Conservation (phyloP, 2,329 filamentous ascomycete species). For the Blastomyces percursus region DNA sequence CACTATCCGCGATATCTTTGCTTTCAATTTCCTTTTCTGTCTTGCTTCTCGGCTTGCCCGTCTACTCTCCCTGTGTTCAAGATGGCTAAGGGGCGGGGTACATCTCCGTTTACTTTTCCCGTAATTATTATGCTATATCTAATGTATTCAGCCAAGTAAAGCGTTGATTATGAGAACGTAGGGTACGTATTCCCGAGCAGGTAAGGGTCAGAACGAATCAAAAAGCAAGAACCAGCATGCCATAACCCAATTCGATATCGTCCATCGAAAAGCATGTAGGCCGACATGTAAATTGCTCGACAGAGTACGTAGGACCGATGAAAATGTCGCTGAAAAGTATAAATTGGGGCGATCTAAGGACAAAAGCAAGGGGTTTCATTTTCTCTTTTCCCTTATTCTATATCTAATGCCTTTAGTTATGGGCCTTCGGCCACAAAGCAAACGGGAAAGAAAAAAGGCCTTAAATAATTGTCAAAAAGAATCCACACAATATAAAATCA, state of each 20-base stretch:
- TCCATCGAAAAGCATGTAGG: neutral
- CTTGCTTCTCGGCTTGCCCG: neutral
- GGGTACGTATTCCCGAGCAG: neutral
- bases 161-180: neutral
- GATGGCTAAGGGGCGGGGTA: neutral
- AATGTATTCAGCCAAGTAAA: neutral
- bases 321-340: neutral
- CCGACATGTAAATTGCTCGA: neutral
- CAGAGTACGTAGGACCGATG: neutral
- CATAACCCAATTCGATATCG: neutral
- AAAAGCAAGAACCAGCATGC: neutral
- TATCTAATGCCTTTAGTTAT: neutral
- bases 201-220: neutral
- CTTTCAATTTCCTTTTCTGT: neutral
- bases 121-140: neutral
- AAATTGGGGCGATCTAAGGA: neutral
- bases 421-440: neutral
- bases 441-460: neutral
- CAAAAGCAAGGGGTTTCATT: neutral
- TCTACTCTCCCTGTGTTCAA: neutral
- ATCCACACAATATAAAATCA: neutral
- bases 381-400: neutral
- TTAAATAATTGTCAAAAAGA: neutral
- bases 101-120: neutral
- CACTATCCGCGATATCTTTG: neutral